These are phyloP conservation scores for Suillus americanus DNA, from an alignment of 768 basidiomycete species.

Conservation along the genomic window DNA sequence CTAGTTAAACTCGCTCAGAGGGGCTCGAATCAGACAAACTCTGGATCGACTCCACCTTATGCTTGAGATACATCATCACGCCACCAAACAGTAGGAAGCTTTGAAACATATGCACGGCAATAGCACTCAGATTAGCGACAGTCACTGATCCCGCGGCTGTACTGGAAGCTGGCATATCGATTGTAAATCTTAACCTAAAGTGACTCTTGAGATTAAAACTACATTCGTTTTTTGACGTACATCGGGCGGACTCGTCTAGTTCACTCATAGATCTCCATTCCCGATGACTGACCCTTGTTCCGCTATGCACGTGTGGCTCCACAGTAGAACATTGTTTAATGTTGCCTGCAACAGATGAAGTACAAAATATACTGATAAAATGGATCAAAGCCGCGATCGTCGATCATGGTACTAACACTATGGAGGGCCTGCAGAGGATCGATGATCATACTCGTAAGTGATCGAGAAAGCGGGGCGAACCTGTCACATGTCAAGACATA, in stretches of 20 bases:
- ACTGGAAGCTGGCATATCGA: conserved; percentile 42
- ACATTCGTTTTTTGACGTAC: conserved; percentile 22
- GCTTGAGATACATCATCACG: conserved; percentile 47
- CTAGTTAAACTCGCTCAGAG: conserved; percentile 41
- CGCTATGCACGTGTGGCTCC: background rate
- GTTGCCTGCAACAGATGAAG: background rate
- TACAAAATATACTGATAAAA: conserved; percentile 39
- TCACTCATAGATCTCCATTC: conserved; percentile 46
- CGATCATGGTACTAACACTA: conserved; percentile 63
- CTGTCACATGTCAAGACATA: conserved; percentile 47
- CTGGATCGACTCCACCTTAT: conserved; percentile 15
- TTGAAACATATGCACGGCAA: conserved; percentile 33
- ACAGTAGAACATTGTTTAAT: background rate
- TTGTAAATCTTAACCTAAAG: conserved; percentile 39
- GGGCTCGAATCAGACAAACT: background rate
- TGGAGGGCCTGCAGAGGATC: conserved; percentile 22
- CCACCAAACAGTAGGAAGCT: conserved; percentile 45
- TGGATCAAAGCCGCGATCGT: conserved; percentile 67
- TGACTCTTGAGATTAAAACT: conserved; percentile 6
- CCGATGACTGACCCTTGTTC: conserved; percentile 10
- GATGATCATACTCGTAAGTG: background rate
- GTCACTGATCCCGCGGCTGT: conserved; percentile 40
- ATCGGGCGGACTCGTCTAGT: conserved; percentile 38
- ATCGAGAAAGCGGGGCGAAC: conserved; percentile 10
- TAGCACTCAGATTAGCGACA: conserved; percentile 31